Evolutionary conservation across 306 rosid species (phyloP), one percentile per base, ranked within the genome.

Genomic region (Cicer chorassanicum): DNA sequence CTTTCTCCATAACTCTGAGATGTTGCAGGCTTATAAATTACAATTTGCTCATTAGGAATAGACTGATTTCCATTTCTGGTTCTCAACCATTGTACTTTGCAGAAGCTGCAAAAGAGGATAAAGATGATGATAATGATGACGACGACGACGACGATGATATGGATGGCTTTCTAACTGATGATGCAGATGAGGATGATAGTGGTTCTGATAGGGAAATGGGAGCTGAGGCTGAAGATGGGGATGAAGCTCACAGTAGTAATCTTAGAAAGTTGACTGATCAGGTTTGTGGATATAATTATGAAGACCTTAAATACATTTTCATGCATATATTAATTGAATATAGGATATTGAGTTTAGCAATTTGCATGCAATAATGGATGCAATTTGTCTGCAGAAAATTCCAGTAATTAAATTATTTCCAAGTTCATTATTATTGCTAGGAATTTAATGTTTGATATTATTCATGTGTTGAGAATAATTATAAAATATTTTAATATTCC

Each of bases 151-250:
- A 89, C 14, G 90, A 89, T 78, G 97, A 91, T 68, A 91, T 93
- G 96, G 94, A 93, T 78, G 94, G 92, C 80, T 88, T 91, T 87
- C 97, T 77, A 83, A 86, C 88, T 11, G 97, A 93, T 43, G 96
- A 89, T 45, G 98, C 90, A 11, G 90, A 88, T 66, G 98, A 91
- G 8, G 90, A 87, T 46, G 94, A 66, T 19, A 93, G 82, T 78
- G 92, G 83, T 56, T 93, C 94, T 83, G 98, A 93, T 78, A 87
- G 81, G 87, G 97, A 89, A 75, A 93, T 93, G 97, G 98, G 98
- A 82, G 78, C 81, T 75, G 98, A 89, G 81, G 78, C 80, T 2
- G 98, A 93, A 82, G 97, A 89, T 49, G 93, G 93, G 36, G 98
- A 93, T 65, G 97, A 93, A 84, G 96, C 82, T 68, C 93, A 91